Conservation (phyloP, 805 yeast genomes). For the Pichia exigua region DNA sequence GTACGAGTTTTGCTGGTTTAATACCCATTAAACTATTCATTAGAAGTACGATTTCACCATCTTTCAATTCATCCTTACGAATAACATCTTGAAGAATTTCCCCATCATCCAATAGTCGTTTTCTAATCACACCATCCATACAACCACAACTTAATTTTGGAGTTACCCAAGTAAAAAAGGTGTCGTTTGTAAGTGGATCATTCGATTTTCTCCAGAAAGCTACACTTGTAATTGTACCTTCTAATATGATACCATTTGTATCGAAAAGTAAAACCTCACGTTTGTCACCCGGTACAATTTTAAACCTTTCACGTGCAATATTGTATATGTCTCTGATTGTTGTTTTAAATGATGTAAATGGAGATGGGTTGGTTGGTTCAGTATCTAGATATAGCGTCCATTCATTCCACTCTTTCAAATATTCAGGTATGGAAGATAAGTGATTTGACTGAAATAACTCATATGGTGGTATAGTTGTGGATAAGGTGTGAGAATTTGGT, state of each 20-base stretch:
- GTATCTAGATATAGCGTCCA: conserved; percentile 64
- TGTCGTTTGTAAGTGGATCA: conserved; percentile 22
- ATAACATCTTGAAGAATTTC: conserved; percentile 25
- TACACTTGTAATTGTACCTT: conserved; percentile 76
- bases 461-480: conserved; percentile 3
- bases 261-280: conserved; percentile 68
- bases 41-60: conserved; percentile 65
- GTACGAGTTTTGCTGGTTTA: conserved; percentile 45
- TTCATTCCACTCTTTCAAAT: conserved; percentile 10
- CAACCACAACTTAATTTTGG: conserved; percentile 78
- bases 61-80: conserved; percentile 35
- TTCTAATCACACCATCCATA: conserved; percentile 75
- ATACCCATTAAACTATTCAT: conserved; percentile 85
- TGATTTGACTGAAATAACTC: not conserved
- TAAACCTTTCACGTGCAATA: conserved; percentile 45
- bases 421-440: not conserved
- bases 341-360: conserved; percentile 84
- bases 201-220: conserved; percentile 44
- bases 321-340: conserved; percentile 60
- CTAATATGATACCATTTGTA: conserved; percentile 53
- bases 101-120: conserved; percentile 39
- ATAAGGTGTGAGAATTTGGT: conserved; percentile 4
- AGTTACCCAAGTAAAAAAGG: conserved; percentile 58
- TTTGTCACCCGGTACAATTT: conserved; percentile 26
- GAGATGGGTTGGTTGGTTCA: conserved; percentile 46